Evolutionary conservation across 2,329 filamentous ascomycete genomes (phyloP).

Genomic region (Neocucurbitaria cava): DNA sequence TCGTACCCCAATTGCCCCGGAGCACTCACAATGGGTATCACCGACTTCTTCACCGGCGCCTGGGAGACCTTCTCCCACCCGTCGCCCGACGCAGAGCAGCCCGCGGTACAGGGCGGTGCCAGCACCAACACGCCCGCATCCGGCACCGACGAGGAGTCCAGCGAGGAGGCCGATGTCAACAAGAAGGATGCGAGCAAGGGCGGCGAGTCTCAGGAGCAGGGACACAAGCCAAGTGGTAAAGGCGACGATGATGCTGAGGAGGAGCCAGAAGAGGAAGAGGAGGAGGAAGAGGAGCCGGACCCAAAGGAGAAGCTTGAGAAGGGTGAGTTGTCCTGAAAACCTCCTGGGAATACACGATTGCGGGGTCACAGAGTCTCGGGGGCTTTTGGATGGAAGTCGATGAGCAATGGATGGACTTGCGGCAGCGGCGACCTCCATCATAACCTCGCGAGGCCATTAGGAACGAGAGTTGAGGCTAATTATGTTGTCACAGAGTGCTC

Average conservation of each 20-base stretch:
- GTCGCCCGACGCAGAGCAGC: conserved; percentile 54
- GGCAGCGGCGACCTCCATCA: not conserved
- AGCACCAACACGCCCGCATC: conserved; percentile 48
- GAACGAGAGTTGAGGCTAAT: conserved; percentile 21
- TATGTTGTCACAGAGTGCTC: conserved; percentile 75
- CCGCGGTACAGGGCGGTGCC: conserved; percentile 50
- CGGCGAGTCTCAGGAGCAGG: conserved; percentile 54
- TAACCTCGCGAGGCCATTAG: not conserved
- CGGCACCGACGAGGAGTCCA: conserved; percentile 53
- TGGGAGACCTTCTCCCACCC: conserved; percentile 67
- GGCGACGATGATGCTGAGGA: conserved; percentile 64
- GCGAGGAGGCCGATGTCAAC: conserved; percentile 52
- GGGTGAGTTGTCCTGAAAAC: conserved; percentile 69
- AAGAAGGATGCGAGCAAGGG: conserved; percentile 50
- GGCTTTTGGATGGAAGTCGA: not conserved
- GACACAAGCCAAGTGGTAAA: conserved; percentile 56
- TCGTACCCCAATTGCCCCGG: conserved; percentile 41
- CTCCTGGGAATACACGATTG: not conserved
- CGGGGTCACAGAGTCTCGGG: not conserved
- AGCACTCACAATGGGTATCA: conserved; percentile 63
- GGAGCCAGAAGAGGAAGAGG: conserved; percentile 81
- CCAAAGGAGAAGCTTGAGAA: conserved; percentile 88
- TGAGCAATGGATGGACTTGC: conserved; percentile 12
- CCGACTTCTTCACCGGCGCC: conserved; percentile 69
- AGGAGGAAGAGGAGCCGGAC: conserved; percentile 82